These are phyloP conservation scores for Erysimum cheiri DNA, from an alignment of 441 rosid species.

Conservation along the genomic window DNA sequence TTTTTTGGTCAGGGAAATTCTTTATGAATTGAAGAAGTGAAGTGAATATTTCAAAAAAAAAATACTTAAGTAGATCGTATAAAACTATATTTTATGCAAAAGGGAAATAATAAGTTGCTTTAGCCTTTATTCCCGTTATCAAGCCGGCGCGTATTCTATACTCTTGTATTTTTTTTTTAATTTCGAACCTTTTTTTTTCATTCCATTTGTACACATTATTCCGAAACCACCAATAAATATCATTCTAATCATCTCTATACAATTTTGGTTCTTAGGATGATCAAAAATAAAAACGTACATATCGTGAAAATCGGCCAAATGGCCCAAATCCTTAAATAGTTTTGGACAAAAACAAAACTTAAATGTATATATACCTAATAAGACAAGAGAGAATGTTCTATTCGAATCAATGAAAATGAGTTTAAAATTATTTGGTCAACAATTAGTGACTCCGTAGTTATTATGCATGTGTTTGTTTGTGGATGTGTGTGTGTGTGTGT, in stretches of 20 bases:
- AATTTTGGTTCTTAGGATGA: background rate
- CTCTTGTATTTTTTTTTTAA: background rate
- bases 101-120: constrained; percentile 21
- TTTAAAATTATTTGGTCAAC: constrained; percentile 22
- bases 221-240: background rate
- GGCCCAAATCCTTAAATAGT: background rate
- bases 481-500: background rate
- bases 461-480: constrained; percentile 6
- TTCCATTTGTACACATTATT: constrained; percentile 17
- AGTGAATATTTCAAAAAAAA: background rate
- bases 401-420: constrained; percentile 13
- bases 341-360: background rate
- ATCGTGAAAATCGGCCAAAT: constrained; percentile 1
- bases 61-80: constrained; percentile 1
- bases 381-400: constrained; percentile 3
- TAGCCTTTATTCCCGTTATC: constrained; percentile 26
- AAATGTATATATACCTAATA: background rate
- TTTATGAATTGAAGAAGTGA: constrained; percentile 1
- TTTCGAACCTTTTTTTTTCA: background rate
- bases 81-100: constrained; percentile 11
- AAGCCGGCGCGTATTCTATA: constrained; percentile 37
- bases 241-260: background rate
- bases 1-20: background rate
- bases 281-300: background rate
- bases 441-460: constrained; percentile 16